Conservation (phyloP, 2,329 filamentous ascomycete species). For the Penicillium occitanis region DNA sequence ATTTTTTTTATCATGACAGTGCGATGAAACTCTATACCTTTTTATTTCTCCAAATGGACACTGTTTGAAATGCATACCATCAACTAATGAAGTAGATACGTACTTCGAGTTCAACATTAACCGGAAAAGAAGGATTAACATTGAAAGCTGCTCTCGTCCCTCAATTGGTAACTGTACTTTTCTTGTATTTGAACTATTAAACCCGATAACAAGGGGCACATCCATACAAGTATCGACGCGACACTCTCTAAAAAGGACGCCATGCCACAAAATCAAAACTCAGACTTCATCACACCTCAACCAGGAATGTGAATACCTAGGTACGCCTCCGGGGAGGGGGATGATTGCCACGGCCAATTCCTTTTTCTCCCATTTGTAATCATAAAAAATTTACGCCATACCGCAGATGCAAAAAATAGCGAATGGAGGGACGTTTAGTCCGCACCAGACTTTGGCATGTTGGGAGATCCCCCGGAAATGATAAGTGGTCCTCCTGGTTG, state of each 20-base stretch:
- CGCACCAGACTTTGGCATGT: constrained; percentile 29
- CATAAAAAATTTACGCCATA: constrained; percentile 19
- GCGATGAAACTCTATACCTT: not conserved
- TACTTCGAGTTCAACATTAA: not conserved
- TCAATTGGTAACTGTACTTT: constrained; percentile 12
- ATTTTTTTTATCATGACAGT: not conserved
- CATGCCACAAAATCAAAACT: constrained; percentile 17
- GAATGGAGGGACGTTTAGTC: constrained; percentile 9
- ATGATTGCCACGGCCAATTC: constrained; percentile 10
- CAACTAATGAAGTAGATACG: not conserved
- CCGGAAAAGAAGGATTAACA: too few relatives aligned
- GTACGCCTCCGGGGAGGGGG: constrained; percentile 19
- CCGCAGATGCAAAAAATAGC: constrained; percentile 21
- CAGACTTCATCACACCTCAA: constrained; percentile 17
- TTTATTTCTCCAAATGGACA: not conserved
- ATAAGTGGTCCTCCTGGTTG: constrained; percentile 40
- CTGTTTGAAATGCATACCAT: not conserved
- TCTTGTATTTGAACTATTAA: constrained; percentile 14
- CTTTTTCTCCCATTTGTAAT: constrained; percentile 5
- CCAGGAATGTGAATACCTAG: constrained; percentile 23
- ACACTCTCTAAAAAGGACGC: constrained; percentile 7
- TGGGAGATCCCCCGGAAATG: constrained; percentile 37
- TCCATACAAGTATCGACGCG: constrained; percentile 5
- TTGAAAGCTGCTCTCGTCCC: not conserved
- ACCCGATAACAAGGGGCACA: not conserved